These are phyloP conservation scores for Pseudogymnoascus sp. DNA, from an alignment of 2,329 filamentous ascomycete species.

Conservation along the genomic window DNA sequence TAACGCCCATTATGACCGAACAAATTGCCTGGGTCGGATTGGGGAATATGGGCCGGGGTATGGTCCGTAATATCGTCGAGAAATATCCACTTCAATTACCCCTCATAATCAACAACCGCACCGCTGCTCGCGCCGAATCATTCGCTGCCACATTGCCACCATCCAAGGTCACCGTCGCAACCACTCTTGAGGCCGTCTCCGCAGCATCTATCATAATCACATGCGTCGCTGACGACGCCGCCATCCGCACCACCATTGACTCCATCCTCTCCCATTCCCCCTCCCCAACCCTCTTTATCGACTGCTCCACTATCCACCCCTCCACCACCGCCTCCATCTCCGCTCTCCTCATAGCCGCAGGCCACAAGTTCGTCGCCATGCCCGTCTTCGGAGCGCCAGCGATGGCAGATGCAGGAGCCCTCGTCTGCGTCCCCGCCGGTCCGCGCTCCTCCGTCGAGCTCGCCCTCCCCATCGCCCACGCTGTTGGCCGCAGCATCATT, in stretches of 20 bases:
- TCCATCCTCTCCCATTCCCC: slow-evolving; percentile 49
- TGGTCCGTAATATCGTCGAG: slow-evolving; percentile 74
- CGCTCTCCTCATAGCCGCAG: slow-evolving; percentile 46
- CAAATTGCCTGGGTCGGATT: slow-evolving; percentile 73
- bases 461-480: slow-evolving; percentile 62
- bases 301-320: slow-evolving; percentile 83
- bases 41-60: slow-evolving; percentile 82
- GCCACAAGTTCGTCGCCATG: slow-evolving; percentile 68
- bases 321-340: slow-evolving; percentile 66
- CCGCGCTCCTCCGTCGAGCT: slow-evolving; percentile 51
- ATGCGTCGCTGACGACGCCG: slow-evolving; percentile 71
- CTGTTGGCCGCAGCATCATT: slow-evolving; percentile 61
- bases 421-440: slow-evolving; percentile 69
- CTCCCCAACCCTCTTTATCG: slow-evolving; percentile 70
- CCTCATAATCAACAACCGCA: slow-evolving; percentile 75
- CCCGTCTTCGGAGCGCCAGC: slow-evolving; percentile 67
- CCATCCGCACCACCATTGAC: slow-evolving; percentile 56
- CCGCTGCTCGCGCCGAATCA: slow-evolving; percentile 55
- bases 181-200: slow-evolving; percentile 58
- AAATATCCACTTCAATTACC: slow-evolving; percentile 67
- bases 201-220: slow-evolving; percentile 73
- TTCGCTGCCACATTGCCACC: slow-evolving; percentile 53
- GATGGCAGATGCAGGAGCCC: slow-evolving; percentile 61
- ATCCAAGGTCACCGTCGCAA: slow-evolving; percentile 56
- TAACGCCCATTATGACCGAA: slow-evolving; percentile 40